Evolutionary conservation across 2,329 filamentous ascomycete species (phyloP), one percentile per base, ranked within the genome.

Genomic region (Celoporthe dispersa): DNA sequence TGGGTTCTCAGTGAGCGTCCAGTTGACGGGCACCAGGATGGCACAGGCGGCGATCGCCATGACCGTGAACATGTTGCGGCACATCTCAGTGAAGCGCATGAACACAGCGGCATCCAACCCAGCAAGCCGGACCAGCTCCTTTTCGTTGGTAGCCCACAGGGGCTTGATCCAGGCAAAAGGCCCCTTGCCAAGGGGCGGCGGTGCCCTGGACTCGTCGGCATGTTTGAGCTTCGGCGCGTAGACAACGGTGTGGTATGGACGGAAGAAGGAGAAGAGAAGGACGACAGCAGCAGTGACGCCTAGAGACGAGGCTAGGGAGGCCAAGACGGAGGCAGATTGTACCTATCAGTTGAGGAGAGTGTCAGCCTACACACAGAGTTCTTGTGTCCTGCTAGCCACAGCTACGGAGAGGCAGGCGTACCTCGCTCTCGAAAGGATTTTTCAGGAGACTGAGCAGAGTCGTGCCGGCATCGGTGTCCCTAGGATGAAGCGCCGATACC

Each of bases 221-320:
- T 98, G 91, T 79, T 97, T 97, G 64, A 97, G 85, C 79, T 97
- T 95, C 55, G 96, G 96, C 3, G 96, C 94, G 81, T 99, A 99
- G 63, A 99, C 93, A 75, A 95, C 88, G 68, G 91, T 92, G 80
- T 98, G 95, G 80, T 94, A 94, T 6, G 96, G 96, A 71, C 96
- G 92, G 68, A 98, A 85, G 75, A 98, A 84, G 73, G 94, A 97
- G 85, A 98, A 99, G 73, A 90, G 82, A 70, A 97, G 79, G 72
- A 93, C 90, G 75, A 97, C 90, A 74, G 90, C 84, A 73, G 87
- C 77, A 11, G 94, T 93, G 77, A 96, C 84, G 68, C 89, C 92
- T 60, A 98, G 78, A 3, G 95, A 97, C 31, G 92, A 94, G 73
- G 85, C 92, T 60, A 98, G 83, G 64, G 94, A 94, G 70, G 93